These are phyloP conservation scores for Yamadazyma sp. DNA, from an alignment of 805 yeast genomes.

Conservation along the genomic window DNA sequence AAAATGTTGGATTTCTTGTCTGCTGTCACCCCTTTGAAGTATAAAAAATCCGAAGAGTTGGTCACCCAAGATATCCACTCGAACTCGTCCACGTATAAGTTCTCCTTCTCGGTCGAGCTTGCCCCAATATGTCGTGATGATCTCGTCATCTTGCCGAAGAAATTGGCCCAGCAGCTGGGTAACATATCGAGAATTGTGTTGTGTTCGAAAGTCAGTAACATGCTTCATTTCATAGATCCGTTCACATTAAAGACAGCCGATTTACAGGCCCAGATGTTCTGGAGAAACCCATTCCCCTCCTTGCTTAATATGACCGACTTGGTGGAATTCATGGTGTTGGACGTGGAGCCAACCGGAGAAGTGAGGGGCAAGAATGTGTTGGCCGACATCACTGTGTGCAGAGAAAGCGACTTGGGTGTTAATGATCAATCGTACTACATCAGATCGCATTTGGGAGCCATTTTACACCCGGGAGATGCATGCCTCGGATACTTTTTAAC, in stretches of 20 bases:
- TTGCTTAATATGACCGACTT: conserved; percentile 74
- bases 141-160: conserved; percentile 85
- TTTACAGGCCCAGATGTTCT: conserved; percentile 65
- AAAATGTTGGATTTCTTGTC: conserved; percentile 90
- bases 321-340: conserved; percentile 84
- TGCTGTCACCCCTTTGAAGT: conserved; percentile 81
- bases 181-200: conserved; percentile 77
- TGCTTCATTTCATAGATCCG: conserved; percentile 86
- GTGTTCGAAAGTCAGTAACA: conserved; percentile 81
- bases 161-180: conserved; percentile 80
- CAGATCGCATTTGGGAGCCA: conserved; percentile 89
- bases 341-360: conserved; percentile 88
- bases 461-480: conserved; percentile 95
- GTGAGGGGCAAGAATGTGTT: conserved; percentile 73
- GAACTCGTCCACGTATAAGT: conserved; percentile 83
- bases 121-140: conserved; percentile 98
- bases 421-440: conserved; percentile 82
- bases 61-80: conserved; percentile 91
- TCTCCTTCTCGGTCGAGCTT: conserved; percentile 88
- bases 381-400: conserved; percentile 90
- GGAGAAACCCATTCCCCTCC: conserved; percentile 79
- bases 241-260: conserved; percentile 76
- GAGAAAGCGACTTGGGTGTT: conserved; percentile 82
- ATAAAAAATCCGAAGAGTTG: conserved; percentile 85
- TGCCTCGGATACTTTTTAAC: conserved; percentile 86